Evolutionary conservation across 2,329 filamentous ascomycete species (phyloP), one percentile per base, ranked within the genome.

Genomic region (Malbranchea zuffiana): DNA sequence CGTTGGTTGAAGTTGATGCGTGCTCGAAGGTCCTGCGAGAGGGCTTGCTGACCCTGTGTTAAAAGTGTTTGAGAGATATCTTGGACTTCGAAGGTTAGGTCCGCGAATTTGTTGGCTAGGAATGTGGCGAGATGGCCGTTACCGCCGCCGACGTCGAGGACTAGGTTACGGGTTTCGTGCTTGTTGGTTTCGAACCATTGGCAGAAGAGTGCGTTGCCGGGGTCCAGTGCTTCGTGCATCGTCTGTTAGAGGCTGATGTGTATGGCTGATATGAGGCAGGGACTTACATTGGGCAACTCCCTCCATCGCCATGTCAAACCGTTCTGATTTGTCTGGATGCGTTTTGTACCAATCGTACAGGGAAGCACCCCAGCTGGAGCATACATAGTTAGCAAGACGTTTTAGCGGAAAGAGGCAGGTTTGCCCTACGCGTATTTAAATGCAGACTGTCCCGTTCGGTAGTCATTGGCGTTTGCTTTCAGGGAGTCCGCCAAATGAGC

Each of bases 271-370:
- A n/a, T n/a, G n/a, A n/a, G n/a, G n/a, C n/a, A n/a, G n/a, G 27
- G 6, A 13, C 16, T 29, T 43, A 47, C 45, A 23, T 29, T 45
- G 8, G 5, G 44, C 12, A 2, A 47, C 45, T 4, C 45, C 32
- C 21, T 41, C 29, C 45, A n/a, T n/a, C n/a, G n/a, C n/a, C n/a
- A n/a, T n/a, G n/a, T n/a, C n/a, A n/a, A n/a, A n/a, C n/a, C n/a
- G n/a, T n/a, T n/a, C n/a, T n/a, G n/a, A n/a, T n/a, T n/a, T n/a
- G n/a, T n/a, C n/a, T n/a, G n/a, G n/a, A n/a, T n/a, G n/a, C n/a
- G n/a, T n/a, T n/a, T n/a, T n/a, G n/a, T n/a, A n/a, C n/a, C n/a
- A n/a, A n/a, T n/a, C n/a, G n/a, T n/a, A n/a, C n/a, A n/a, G n/a
- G n/a, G n/a, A n/a, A n/a, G n/a, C n/a, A n/a, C n/a, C n/a, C n/a